Conservation (phyloP, 1,284 basidiomycete species). For the Flammula alnicola region DNA sequence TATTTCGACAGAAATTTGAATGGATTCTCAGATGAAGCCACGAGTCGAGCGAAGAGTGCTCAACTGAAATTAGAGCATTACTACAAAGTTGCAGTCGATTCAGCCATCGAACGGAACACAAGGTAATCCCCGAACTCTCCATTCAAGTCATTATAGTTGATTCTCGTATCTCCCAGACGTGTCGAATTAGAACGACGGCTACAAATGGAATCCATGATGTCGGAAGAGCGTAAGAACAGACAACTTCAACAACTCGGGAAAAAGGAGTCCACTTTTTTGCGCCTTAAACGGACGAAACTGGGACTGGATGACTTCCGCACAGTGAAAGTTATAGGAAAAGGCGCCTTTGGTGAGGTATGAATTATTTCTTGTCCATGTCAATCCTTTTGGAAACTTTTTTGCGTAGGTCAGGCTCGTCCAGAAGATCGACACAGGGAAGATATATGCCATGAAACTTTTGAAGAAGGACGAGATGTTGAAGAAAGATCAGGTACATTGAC, state of each 20-base stretch:
- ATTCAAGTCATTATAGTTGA: background rate
- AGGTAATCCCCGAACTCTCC: slow-evolving; percentile 48
- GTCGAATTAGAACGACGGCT: slow-evolving; percentile 85
- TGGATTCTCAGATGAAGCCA: slow-evolving; percentile 74
- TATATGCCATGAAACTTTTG: slow-evolving; percentile 99
- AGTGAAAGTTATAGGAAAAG: slow-evolving; percentile 95
- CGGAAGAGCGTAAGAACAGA: slow-evolving; percentile 80
- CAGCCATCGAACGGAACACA: slow-evolving; percentile 87
- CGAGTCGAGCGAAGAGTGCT: slow-evolving; percentile 84
- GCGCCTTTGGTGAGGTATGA: slow-evolving; percentile 89
- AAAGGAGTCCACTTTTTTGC: slow-evolving; percentile 84
- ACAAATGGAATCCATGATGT: slow-evolving; percentile 61
- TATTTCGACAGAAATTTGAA: slow-evolving; percentile 81
- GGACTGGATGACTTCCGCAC: slow-evolving; percentile 89
- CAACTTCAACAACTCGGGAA: slow-evolving; percentile 83
- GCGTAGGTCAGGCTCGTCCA: slow-evolving; percentile 90
- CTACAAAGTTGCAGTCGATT: slow-evolving; percentile 91
- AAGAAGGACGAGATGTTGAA: slow-evolving; percentile 99
- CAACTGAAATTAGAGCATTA: slow-evolving; percentile 92
- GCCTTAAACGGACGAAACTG: slow-evolving; percentile 77
- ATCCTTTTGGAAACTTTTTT: background rate
- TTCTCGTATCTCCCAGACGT: slow-evolving; percentile 53
- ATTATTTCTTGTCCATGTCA: slow-evolving; percentile 5
- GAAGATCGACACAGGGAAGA: slow-evolving; percentile 96
- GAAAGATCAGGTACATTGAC: slow-evolving; percentile 84